These are phyloP conservation scores for Trichoderma semiorbis DNA, from an alignment of 2,329 filamentous ascomycete genomes.

Conservation along the genomic window DNA sequence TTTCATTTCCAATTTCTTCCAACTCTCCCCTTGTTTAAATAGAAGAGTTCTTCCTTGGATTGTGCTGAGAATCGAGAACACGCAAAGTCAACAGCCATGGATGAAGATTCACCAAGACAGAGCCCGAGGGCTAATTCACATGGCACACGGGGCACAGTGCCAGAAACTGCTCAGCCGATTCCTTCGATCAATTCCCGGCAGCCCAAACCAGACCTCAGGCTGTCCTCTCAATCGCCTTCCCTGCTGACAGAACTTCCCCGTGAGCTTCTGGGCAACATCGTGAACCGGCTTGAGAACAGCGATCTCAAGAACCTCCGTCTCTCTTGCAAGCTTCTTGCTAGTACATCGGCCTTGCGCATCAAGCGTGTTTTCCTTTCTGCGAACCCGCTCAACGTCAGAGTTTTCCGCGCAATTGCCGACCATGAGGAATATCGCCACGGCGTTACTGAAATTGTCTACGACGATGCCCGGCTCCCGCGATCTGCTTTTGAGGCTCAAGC, in stretches of 20 bases:
- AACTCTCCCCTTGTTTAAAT: neutral
- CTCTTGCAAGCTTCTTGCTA: neutral
- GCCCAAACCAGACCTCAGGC: neutral
- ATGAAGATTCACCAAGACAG: neutral
- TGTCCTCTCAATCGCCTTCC: neutral
- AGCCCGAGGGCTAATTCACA: neutral
- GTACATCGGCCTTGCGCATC: neutral
- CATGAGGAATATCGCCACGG: conserved; percentile 17
- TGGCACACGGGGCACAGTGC: neutral
- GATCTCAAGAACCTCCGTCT: conserved; percentile 1
- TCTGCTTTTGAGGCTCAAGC: neutral
- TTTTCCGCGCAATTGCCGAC: conserved; percentile 21
- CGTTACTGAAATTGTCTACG: conserved; percentile 22
- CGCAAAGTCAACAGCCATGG: neutral
- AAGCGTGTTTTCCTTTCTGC: conserved; percentile 23
- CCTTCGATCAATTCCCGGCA: neutral
- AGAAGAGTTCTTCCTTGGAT: no score
- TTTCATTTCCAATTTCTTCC: neutral
- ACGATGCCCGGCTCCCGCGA: conserved; percentile 19
- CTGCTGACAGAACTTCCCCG: neutral
- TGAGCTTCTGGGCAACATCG: neutral
- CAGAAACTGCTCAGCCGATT: neutral
- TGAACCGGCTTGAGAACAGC: neutral
- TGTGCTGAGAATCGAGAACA: no score
- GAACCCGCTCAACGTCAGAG: conserved; percentile 20